Base-by-base conservation (phyloP, 2,329 filamentous ascomycete genomes). In the Alternaria arbusti region DNA sequence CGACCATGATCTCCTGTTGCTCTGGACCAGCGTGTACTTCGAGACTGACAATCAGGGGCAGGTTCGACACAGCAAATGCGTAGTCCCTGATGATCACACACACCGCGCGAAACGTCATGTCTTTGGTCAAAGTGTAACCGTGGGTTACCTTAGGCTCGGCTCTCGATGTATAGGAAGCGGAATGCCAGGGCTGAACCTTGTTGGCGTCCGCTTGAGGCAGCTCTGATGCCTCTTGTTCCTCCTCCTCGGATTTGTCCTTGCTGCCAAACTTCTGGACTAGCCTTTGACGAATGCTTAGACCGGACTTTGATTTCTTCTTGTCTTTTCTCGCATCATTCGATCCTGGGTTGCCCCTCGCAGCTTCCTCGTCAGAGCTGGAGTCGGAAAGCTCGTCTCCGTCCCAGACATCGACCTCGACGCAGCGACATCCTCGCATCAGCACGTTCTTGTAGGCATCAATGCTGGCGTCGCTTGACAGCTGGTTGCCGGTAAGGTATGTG, bases 321-420 rank as follows among this genome's bases (percentile, higher is more conserved):
- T 71, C 70, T 60, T 71, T 74, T 61, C 69, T 74, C 1, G 61
- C 59, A 45, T 72, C 75, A 1, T 59, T 45, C 8, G 61, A 68
- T 10, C 66, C 66, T 15, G 70, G 61, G 22, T 69, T 70, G 20
- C 68, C 65, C 23, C 65, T 67, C n/a, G 69, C 66, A 20, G 65
- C 64, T 57, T 78, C 77, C 50, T 76, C 74, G 26, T 79, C 78
- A 4, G 78, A 80, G 57, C 80, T 81, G 3, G 80, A 81, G 60
- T 74, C 77, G 32, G 78, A 82, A 9, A 81, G 81, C 20, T 78
- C 74, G 46, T 86, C 84, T 12, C 93, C 92, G 78, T 97, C 92
- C 92, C 94, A 97, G 4, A 97, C 93, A 75, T 97, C 95, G 59
- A 97, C 96, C 78, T 97, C 94, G 50, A 97, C 93, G 74, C 94